Conservation (phyloP, 192 early-diverging fungal species). For the Ambispora gerdemannii region DNA sequence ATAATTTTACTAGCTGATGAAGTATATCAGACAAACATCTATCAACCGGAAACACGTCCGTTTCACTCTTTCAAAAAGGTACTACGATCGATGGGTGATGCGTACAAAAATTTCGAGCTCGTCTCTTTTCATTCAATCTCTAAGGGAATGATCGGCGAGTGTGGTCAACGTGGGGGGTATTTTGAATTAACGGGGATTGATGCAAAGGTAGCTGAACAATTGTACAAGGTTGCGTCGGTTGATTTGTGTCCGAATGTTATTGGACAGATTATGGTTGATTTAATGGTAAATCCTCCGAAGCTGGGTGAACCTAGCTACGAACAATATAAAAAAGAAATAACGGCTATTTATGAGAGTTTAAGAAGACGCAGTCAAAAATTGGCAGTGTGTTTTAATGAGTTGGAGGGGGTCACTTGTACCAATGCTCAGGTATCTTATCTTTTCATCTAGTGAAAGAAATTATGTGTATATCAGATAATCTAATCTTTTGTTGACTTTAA, state of each 20-base stretch:
- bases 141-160: slow-evolving; percentile 98
- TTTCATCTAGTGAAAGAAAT: neutral
- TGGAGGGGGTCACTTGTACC: slow-evolving; percentile 85
- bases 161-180: slow-evolving; percentile 95
- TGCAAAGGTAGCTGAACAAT: slow-evolving; percentile 67
- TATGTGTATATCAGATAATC: neutral
- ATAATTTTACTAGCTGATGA: slow-evolving; percentile 94
- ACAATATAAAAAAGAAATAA: slow-evolving; percentile 69
- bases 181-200: slow-evolving; percentile 91
- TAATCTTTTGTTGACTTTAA: slow-evolving; percentile 23
- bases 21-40: slow-evolving; percentile 97
- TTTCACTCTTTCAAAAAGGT: slow-evolving; percentile 98
- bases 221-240: slow-evolving; percentile 94
- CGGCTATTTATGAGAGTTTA: slow-evolving; percentile 76
- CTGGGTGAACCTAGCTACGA: slow-evolving; percentile 75
- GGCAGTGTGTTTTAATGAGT: slow-evolving; percentile 71
- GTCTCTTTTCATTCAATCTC: slow-evolving; percentile 96
- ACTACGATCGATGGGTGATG: slow-evolving; percentile 68
- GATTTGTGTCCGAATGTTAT: slow-evolving; percentile 91
- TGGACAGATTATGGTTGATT: slow-evolving; percentile 92
- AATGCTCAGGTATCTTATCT: slow-evolving; percentile 48
- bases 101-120: slow-evolving; percentile 75
- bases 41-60: slow-evolving; percentile 70
- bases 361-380: slow-evolving; percentile 73
- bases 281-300: slow-evolving; percentile 90